A percentile compares a stretch with the other conserved stretches of the same genome.
phyloP scores from a whole-genome alignment of 2,329 filamentous ascomycete genomes.

The Aspergillus luchuensis region DNA sequence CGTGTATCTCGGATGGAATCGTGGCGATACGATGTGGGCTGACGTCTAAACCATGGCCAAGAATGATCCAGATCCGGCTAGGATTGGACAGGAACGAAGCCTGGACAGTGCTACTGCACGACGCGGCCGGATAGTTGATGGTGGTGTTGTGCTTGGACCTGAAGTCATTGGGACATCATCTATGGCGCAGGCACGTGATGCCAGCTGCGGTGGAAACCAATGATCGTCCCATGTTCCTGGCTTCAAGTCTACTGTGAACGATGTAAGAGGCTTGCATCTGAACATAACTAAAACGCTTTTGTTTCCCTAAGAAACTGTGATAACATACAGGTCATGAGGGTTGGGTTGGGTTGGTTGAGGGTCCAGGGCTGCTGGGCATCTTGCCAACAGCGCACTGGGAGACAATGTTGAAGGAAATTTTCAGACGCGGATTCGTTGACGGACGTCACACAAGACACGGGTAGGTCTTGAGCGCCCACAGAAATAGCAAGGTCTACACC shows the following conservation, averaged over 20 bases:
- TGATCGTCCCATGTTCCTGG: background rate
- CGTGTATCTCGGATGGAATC: background rate
- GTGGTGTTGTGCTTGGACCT: background rate
- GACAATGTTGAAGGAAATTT: background rate
- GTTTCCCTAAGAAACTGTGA: slow-evolving; percentile 14
- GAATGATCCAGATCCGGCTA: background rate
- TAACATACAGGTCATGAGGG: slow-evolving; percentile 24
- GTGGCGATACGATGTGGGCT: background rate
- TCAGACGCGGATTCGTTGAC: slow-evolving; percentile 2
- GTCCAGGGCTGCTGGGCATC: slow-evolving; percentile 14
- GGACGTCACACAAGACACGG: slow-evolving; percentile 9
- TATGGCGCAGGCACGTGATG: background rate
- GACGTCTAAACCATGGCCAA: background rate
- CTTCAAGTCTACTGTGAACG: background rate
- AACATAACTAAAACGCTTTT: slow-evolving; percentile 14
- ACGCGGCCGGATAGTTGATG: no score
- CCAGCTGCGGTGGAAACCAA: background rate
- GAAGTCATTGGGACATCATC: slow-evolving; percentile 4
- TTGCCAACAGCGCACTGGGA: background rate
- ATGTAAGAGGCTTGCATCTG: background rate
- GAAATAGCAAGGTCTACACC: slow-evolving; percentile 10
- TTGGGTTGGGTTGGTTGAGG: no score
- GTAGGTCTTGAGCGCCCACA: background rate
- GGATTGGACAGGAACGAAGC: background rate
- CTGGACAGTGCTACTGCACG: background rate